A percentile compares a stretch with the other conserved stretches of the same genome.
These are phyloP conservation scores for Neltuma alba DNA, from an alignment of 306 rosid species.

Conservation along the genomic window DNA sequence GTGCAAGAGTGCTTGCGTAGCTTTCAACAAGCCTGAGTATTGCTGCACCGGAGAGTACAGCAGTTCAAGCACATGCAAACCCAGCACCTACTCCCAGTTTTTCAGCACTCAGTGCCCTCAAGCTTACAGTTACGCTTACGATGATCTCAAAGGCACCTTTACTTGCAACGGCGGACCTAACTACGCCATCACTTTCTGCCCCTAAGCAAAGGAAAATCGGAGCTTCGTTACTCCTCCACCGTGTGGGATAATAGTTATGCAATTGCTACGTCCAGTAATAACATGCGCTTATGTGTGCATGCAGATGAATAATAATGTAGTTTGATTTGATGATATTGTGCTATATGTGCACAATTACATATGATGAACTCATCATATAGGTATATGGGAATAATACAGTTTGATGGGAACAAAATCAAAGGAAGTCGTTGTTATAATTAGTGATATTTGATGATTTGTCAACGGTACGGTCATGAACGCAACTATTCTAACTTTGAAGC, in stretches of 20 bases:
- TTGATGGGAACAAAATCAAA: no score
- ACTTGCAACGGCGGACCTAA: constrained; percentile 41
- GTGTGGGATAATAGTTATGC: no score
- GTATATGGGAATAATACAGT: no score
- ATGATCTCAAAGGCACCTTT: constrained; percentile 43
- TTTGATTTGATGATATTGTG: no score
- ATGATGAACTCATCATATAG: no score
- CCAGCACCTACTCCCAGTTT: constrained; percentile 27
- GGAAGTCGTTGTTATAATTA: no score
- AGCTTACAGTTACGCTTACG: constrained; percentile 49
- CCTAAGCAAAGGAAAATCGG: constrained; percentile 15
- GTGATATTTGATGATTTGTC: not conserved
- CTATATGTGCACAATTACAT: no score
- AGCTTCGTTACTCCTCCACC: no score
- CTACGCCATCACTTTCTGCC: constrained; percentile 41
- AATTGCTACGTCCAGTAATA: no score
- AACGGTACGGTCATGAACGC: not conserved
- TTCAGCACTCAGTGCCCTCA: constrained; percentile 46
- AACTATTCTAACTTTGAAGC: not conserved
- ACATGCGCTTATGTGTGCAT: no score
- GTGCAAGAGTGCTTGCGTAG: constrained; percentile 46
- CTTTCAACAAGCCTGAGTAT: constrained; percentile 35
- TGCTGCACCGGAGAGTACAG: constrained; percentile 33
- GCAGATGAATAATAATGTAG: no score
- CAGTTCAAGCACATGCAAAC: constrained; percentile 33